Conservation (phyloP, 306 rosid species). For the Hylodesmum podocarpum region DNA sequence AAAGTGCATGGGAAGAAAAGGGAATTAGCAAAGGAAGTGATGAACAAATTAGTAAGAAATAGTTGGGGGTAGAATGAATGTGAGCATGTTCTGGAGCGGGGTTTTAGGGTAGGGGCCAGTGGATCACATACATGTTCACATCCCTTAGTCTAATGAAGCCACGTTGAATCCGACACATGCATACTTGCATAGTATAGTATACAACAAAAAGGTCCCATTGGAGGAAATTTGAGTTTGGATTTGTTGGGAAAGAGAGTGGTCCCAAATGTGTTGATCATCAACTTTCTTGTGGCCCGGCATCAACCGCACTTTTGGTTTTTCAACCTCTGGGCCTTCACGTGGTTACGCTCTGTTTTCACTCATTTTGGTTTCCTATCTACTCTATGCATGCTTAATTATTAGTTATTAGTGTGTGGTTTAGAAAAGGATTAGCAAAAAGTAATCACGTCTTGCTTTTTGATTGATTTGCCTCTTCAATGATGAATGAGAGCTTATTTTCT, state of each 20-base stretch:
- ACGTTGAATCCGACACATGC: not conserved
- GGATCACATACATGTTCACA: slow-evolving; percentile 8
- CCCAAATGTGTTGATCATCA: not conserved
- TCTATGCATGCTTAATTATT: too few species aligned
- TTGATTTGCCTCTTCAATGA: not conserved
- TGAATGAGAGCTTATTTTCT: not conserved
- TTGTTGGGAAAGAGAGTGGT: slow-evolving; percentile 1
- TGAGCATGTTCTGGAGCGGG: not conserved
- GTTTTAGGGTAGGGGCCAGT: not conserved
- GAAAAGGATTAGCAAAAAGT: slow-evolving; percentile 23
- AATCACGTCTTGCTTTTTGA: slow-evolving; percentile 24
- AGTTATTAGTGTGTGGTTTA: too few species aligned
- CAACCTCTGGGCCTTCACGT: too few species aligned
- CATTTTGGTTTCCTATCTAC: too few species aligned
- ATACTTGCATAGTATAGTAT: too few species aligned
- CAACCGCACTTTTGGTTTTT: not conserved
- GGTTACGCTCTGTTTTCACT: too few species aligned
- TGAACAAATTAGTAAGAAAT: too few species aligned
- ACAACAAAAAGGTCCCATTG: not conserved
- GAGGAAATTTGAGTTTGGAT: not conserved
- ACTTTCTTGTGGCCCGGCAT: not conserved
- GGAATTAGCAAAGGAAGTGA: too few species aligned
- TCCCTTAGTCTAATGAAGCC: not conserved
- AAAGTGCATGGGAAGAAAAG: too few species aligned
- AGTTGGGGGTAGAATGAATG: not conserved